These are phyloP conservation scores for Candida pini DNA, from an alignment of 805 yeast genomes.

Conservation along the genomic window DNA sequence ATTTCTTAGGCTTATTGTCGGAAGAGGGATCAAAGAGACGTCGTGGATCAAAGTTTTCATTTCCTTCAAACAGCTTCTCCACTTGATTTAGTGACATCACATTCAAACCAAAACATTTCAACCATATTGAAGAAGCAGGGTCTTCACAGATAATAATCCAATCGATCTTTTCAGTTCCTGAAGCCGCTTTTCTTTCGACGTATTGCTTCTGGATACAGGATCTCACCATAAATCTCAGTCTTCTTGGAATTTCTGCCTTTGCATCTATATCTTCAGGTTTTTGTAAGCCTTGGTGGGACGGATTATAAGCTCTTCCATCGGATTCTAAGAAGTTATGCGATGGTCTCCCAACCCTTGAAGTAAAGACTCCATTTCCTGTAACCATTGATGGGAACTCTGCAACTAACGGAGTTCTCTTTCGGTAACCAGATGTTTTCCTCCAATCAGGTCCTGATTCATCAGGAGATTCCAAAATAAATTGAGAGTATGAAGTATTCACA, in stretches of 20 bases:
- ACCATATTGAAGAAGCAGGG: constrained; percentile 46
- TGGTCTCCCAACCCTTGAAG: not conserved
- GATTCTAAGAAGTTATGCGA: constrained; percentile 4
- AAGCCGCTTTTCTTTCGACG: constrained; percentile 29
- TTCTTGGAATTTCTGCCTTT: constrained; percentile 43
- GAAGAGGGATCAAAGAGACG: not conserved
- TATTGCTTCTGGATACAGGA: constrained; percentile 53
- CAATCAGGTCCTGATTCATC: constrained; percentile 45
- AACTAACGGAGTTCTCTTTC: constrained; percentile 39
- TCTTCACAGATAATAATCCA: constrained; percentile 68
- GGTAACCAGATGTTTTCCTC: constrained; percentile 41
- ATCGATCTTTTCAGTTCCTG: constrained; percentile 13
- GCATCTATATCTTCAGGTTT: constrained; percentile 6
- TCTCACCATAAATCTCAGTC: constrained; percentile 49
- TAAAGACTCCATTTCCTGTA: constrained; percentile 11
- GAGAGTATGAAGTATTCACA: constrained; percentile 9
- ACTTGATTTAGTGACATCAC: constrained; percentile 49
- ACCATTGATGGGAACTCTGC: constrained; percentile 25
- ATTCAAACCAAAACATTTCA: constrained; percentile 46
- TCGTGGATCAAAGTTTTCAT: not conserved
- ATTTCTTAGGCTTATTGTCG: too few relatives aligned
- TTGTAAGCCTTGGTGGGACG: constrained; percentile 1
- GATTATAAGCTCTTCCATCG: constrained; percentile 7
- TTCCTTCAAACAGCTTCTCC: constrained; percentile 33
- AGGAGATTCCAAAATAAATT: constrained; percentile 34